These are phyloP conservation scores for Incumbomyces delicatus DNA, from an alignment of 2,329 filamentous ascomycete species.

Conservation along the genomic window DNA sequence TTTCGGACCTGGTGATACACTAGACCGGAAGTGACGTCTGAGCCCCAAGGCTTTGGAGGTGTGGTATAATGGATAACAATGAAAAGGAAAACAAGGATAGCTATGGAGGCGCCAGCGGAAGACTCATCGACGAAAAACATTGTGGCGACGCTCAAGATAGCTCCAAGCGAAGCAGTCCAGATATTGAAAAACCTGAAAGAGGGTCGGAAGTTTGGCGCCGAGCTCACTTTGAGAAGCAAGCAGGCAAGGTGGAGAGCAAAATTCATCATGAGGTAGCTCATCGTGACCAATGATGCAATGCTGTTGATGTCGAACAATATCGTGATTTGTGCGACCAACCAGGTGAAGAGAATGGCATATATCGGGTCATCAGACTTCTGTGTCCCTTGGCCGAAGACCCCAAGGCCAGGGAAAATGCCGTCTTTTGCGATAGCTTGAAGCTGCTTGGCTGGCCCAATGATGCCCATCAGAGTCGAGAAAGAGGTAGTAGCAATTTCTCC, in stretches of 20 bases:
- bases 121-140: constrained; percentile 88
- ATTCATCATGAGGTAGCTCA: constrained; percentile 71
- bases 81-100: constrained; percentile 65
- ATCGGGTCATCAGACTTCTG: constrained; percentile 64
- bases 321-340: constrained; percentile 63
- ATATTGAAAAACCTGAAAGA: constrained; percentile 85
- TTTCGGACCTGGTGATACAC: constrained; percentile 86
- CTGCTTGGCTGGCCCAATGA: constrained; percentile 75
- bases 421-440: constrained; percentile 75
- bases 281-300: constrained; percentile 81
- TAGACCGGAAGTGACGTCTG: constrained; percentile 74
- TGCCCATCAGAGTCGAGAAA: constrained; percentile 79
- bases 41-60: constrained; percentile 76
- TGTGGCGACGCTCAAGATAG: constrained; percentile 63
- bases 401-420: constrained; percentile 65
- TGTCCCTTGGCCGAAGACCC: constrained; percentile 64
- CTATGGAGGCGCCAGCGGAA: constrained; percentile 67
- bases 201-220: constrained; percentile 78
- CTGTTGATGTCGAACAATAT: constrained; percentile 78
- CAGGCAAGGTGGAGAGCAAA: constrained; percentile 81
- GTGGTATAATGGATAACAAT: constrained; percentile 76
- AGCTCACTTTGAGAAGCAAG: constrained; percentile 76
- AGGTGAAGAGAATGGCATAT: constrained; percentile 66
- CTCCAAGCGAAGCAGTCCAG: constrained; percentile 67
- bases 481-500: constrained; percentile 75